These are phyloP conservation scores for Biscutella auriculata DNA, from an alignment of 441 rosid genomes.

Conservation along the genomic window DNA sequence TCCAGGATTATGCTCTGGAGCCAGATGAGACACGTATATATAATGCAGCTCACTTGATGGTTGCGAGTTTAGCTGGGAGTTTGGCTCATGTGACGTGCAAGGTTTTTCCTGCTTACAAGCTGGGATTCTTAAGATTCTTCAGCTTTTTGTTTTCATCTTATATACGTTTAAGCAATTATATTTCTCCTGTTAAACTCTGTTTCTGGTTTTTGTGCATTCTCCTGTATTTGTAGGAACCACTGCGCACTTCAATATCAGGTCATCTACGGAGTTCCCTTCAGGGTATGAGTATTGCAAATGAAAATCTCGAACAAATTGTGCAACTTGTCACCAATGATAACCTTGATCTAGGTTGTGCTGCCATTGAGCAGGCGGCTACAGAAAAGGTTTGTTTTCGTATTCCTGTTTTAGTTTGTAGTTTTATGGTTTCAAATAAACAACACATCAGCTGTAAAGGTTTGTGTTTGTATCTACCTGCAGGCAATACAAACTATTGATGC, in stretches of 20 bases:
- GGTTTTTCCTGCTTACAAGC: conserved; percentile 33
- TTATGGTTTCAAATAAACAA: not conserved
- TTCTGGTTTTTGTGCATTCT: not conserved
- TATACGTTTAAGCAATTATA: not conserved
- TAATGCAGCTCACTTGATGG: conserved; percentile 97
- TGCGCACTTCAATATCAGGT: conserved; percentile 81
- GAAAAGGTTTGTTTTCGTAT: conserved; percentile 52
- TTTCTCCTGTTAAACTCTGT: conserved; percentile 2
- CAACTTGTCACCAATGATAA: conserved; percentile 95
- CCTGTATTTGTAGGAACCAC: conserved; percentile 60
- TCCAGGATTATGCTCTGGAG: conserved; percentile 87
- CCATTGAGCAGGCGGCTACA: conserved; percentile 94
- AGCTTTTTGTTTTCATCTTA: not conserved
- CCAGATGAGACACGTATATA: conserved; percentile 84
- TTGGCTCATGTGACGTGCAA: conserved; percentile 99
- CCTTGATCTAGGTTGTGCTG: conserved; percentile 98
- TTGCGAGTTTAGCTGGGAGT: conserved; percentile 97
- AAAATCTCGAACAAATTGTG: conserved; percentile 81
- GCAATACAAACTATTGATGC: conserved; percentile 90
- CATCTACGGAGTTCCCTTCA: conserved; percentile 76
- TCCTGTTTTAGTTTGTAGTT: not conserved
- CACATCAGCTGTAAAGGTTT: too few species aligned
- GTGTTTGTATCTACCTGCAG: too few species aligned
- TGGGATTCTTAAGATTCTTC: conserved; percentile 2
- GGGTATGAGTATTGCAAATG: conserved; percentile 51